Percentiles rank a stretch among this genome's conserved stretches.
phyloP scores from a whole-genome alignment of 768 basidiomycete species.

The Ramaria rubella region DNA sequence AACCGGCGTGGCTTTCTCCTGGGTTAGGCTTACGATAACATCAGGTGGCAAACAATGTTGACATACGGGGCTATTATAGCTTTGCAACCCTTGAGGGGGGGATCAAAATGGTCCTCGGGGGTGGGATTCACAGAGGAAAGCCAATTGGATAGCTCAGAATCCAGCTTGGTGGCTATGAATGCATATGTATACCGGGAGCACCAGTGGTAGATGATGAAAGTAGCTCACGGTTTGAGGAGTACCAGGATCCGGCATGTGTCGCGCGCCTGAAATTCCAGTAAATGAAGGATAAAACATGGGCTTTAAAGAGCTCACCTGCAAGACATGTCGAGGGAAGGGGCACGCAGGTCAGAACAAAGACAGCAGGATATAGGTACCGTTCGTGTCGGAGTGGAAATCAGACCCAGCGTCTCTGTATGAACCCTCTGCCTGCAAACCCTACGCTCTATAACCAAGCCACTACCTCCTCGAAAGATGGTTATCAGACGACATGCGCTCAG shows the following conservation, averaged over 20 bases:
- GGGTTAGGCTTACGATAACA: background rate
- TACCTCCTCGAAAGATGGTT: no score
- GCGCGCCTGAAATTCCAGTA: conserved; percentile 44
- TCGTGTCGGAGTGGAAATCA: background rate
- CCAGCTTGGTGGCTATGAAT: conserved; percentile 46
- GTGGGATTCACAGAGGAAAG: conserved; percentile 45
- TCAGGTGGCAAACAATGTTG: background rate
- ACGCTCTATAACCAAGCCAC: background rate
- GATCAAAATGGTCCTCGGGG: conserved; percentile 33
- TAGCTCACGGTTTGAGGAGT: conserved; percentile 56
- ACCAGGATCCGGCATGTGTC: conserved; percentile 90
- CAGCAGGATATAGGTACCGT: background rate
- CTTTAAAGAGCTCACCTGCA: background rate
- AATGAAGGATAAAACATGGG: background rate
- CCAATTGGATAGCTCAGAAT: conserved; percentile 57
- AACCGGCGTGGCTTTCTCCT: conserved; percentile 80
- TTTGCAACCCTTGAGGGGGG: conserved; percentile 63
- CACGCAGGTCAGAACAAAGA: background rate
- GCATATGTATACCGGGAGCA: background rate
- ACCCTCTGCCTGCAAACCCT: conserved; percentile 1
- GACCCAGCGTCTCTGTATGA: no score
- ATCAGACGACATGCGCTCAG: background rate
- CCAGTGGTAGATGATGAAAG: conserved; percentile 13
- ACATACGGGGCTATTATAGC: conserved; percentile 96
- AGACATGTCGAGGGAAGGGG: background rate